These are phyloP conservation scores for Bryum argenteum DNA, from an alignment of 225 moss, liverwort and hornwort species.

Conservation along the genomic window DNA sequence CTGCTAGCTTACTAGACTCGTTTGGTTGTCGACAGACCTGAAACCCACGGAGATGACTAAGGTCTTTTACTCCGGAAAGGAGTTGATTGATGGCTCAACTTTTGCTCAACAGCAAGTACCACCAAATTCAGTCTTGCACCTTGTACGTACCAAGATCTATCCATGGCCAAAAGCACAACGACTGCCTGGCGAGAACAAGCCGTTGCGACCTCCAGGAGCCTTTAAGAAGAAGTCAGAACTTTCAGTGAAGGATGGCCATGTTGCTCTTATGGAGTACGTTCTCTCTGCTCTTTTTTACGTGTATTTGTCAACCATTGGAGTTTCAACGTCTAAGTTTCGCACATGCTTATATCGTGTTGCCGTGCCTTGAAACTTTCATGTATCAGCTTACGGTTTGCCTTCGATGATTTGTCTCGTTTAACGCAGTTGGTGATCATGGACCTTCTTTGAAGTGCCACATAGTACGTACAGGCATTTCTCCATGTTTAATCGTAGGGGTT, in stretches of 20 bases:
- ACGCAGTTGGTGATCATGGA: slow-evolving; percentile 8
- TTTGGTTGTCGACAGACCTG: slow-evolving; percentile 70
- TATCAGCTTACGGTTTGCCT: background rate
- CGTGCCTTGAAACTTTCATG: slow-evolving; percentile 1
- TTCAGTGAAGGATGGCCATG: slow-evolving; percentile 98
- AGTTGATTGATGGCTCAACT: slow-evolving; percentile 77
- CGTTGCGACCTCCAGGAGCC: slow-evolving; percentile 90
- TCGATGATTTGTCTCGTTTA: slow-evolving; percentile 3
- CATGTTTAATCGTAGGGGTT: background rate
- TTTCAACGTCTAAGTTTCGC: slow-evolving; percentile 17
- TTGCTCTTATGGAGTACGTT: slow-evolving; percentile 98
- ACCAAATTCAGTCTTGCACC: slow-evolving; percentile 95
- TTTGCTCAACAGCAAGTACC: slow-evolving; percentile 98
- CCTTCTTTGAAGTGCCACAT: background rate
- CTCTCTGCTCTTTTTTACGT: slow-evolving; percentile 15
- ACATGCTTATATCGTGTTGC: slow-evolving; percentile 1
- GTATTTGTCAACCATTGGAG: background rate
- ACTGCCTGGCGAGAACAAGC: slow-evolving; percentile 92
- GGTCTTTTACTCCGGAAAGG: slow-evolving; percentile 90
- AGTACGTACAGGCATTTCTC: slow-evolving; percentile 4
- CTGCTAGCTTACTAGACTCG: slow-evolving; percentile 31
- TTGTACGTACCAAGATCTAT: slow-evolving; percentile 89
- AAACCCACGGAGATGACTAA: slow-evolving; percentile 92
- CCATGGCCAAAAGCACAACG: slow-evolving; percentile 98
- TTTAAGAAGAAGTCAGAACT: slow-evolving; percentile 99